Evolutionary conservation across 164 flowering plant genomes (phyloP), one percentile per base, ranked within the genome.

Genomic region (Litsea cubeba): DNA sequence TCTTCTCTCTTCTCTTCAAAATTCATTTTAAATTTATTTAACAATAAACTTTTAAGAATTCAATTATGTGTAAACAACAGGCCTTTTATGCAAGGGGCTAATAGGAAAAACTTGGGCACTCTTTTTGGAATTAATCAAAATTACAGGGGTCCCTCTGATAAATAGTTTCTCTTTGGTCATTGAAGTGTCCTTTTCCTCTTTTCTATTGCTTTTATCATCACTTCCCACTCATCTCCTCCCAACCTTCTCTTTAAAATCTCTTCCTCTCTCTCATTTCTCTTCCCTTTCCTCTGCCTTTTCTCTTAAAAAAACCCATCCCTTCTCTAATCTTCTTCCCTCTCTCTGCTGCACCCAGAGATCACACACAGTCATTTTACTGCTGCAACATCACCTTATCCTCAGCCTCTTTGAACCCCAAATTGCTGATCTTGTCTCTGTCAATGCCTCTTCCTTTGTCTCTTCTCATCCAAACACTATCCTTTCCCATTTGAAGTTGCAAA

Each of bases 381-480:
- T 7, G 46, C 46, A 40, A 40, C 46, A 18, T 30, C 50, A 32
- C 46, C 62, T 17, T 26, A 28, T 71, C 54, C 2, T 50, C 30
- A 22, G 24, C 32, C n/a, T 40, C 17, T 57, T 51, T 15, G 63
- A 22, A 40, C 46, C 10, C 12, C 35, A 24, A 28, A 26, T 28
- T 71, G 18, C n/a, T 15, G 25, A 30, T 70, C 14, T 14, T 26
- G 20, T 70, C 51, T 62, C 26, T 49, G 23, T 40, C 24, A 6
- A 28, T 62, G 24, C 10, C n/a, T 32, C 51, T 66, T 51, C 69
- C 70, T 32, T n/a, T 24, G 62, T 25, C 69, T 74, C 71, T 24
- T 72, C 75, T 76, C 62, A 66, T 46, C 74, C 68, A 20, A 70
- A 18, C 23, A 46, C 30, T 71, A 49, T 50, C 35, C 35, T 30